Conservation (phyloP, 129 eudicot species). For the Tagetes patula region DNA sequence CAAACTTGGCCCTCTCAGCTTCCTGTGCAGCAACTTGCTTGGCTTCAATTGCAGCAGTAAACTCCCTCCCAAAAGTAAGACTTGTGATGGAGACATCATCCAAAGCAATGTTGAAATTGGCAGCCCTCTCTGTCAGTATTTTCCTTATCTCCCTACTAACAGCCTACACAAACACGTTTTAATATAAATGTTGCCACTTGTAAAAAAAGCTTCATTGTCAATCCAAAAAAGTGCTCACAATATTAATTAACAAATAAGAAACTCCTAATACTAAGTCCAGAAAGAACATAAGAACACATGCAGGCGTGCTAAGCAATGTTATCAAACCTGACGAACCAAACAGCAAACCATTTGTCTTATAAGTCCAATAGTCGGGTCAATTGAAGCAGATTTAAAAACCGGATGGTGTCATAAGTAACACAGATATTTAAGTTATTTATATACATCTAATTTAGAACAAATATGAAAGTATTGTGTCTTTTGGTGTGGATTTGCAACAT, state of each 20-base stretch:
- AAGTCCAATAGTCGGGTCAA: too few relatives aligned
- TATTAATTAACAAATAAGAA: neutral
- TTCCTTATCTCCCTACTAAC: conserved; percentile 61
- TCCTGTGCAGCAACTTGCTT: conserved; percentile 70
- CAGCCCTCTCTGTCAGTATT: conserved; percentile 49
- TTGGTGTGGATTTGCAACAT: too few relatives aligned
- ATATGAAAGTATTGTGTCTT: too few relatives aligned
- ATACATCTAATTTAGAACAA: too few relatives aligned
- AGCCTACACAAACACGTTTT: conserved; percentile 31
- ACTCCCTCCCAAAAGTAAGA: conserved; percentile 58
- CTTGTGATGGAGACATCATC: conserved; percentile 60
- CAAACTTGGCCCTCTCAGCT: conserved; percentile 67
- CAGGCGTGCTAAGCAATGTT: neutral
- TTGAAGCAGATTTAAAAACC: too few relatives aligned
- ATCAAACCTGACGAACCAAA: too few relatives aligned
- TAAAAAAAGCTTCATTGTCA: neutral
- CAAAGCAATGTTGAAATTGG: conserved; percentile 49
- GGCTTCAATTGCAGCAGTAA: conserved; percentile 62
- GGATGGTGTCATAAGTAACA: too few relatives aligned
- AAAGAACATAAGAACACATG: neutral
- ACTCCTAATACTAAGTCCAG: neutral
- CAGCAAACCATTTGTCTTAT: too few relatives aligned
- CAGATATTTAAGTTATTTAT: too few relatives aligned
- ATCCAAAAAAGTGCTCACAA: neutral
- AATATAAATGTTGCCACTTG: neutral